phyloP scores from a whole-genome alignment of 2,329 filamentous ascomycete species.

The Elsinoe fawcettii region DNA sequence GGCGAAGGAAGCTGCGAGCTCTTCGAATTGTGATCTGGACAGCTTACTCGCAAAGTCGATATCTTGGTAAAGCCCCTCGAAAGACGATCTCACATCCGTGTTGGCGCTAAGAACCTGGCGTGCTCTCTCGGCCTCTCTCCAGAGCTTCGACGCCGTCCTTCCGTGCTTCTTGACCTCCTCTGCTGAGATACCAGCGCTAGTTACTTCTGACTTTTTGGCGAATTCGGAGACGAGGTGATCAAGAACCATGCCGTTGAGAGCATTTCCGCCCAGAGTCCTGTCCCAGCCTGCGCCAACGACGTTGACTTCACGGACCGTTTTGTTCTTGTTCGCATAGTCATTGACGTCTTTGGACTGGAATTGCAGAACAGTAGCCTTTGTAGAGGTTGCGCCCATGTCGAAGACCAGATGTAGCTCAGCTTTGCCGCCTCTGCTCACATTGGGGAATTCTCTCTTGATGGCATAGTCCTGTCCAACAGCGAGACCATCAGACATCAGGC shows the following conservation, averaged over 20 bases:
- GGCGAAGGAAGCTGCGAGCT: conserved; percentile 60
- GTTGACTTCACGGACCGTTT: conserved; percentile 92
- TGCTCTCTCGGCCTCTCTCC: conserved; percentile 81
- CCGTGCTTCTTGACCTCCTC: conserved; percentile 66
- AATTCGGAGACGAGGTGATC: conserved; percentile 83
- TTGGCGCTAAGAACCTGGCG: conserved; percentile 93
- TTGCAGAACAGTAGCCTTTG: conserved; percentile 79
- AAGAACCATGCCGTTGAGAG: conserved; percentile 78
- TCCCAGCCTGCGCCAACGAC: conserved; percentile 86
- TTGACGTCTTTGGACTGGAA: conserved; percentile 88
- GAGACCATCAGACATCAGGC: conserved; percentile 78
- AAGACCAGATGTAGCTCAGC: conserved; percentile 90
- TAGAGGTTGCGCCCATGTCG: conserved; percentile 95
- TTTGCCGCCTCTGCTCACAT: conserved; percentile 70
- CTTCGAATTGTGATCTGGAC: conserved; percentile 70
- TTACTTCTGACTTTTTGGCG: conserved; percentile 54
- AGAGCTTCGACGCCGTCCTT: conserved; percentile 79
- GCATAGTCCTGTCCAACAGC: conserved; percentile 95
- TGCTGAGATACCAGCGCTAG: conserved; percentile 55
- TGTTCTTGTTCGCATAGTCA: conserved; percentile 87
- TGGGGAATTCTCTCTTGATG: conserved; percentile 81
- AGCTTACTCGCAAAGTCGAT: conserved; percentile 92
- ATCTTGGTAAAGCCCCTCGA: conserved; percentile 86
- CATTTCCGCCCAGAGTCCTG: conserved; percentile 77
- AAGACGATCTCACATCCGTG: conserved; percentile 66